These are phyloP conservation scores for Bipolaris zeicola DNA, from an alignment of 2,329 filamentous ascomycete genomes.

Conservation along the genomic window DNA sequence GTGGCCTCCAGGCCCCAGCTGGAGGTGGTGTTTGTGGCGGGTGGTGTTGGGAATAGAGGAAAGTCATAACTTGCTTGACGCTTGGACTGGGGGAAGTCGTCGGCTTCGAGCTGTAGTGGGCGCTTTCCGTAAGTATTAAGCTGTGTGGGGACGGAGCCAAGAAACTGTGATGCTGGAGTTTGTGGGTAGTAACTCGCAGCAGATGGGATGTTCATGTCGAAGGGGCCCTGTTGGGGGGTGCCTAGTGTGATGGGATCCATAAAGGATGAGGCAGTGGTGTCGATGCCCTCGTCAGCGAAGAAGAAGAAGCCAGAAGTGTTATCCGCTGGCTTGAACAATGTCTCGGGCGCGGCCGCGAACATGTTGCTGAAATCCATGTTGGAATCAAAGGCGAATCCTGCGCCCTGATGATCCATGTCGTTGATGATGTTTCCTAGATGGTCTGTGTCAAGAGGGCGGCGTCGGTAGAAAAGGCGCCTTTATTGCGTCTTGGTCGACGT, in stretches of 20 bases:
- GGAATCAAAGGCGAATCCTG: slow-evolving; percentile 40
- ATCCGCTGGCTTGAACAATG: slow-evolving; percentile 36
- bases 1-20: slow-evolving; percentile 36
- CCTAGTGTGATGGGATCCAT: slow-evolving; percentile 29
- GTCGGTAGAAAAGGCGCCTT: slow-evolving; percentile 10
- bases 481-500: slow-evolving; percentile 13
- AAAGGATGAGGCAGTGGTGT: slow-evolving; percentile 31
- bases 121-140: slow-evolving; percentile 37
- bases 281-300: slow-evolving; percentile 44
- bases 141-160: slow-evolving; percentile 34
- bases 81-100: slow-evolving; percentile 43
- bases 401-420: slow-evolving; percentile 35
- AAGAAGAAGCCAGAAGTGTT: slow-evolving; percentile 42
- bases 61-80: slow-evolving; percentile 37
- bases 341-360: slow-evolving; percentile 29
- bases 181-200: slow-evolving; percentile 30
- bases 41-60: slow-evolving; percentile 29
- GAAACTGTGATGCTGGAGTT: slow-evolving; percentile 33
- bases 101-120: slow-evolving; percentile 35
- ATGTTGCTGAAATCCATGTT: slow-evolving; percentile 40
- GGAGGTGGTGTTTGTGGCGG: slow-evolving; percentile 25
- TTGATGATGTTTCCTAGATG: slow-evolving; percentile 15
- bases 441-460: slow-evolving; percentile 29
- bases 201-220: slow-evolving; percentile 24
- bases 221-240: slow-evolving; percentile 29